Evolutionary conservation across 2,329 filamentous ascomycete species (phyloP).

Genomic region (Trichophyton rubrum): DNA sequence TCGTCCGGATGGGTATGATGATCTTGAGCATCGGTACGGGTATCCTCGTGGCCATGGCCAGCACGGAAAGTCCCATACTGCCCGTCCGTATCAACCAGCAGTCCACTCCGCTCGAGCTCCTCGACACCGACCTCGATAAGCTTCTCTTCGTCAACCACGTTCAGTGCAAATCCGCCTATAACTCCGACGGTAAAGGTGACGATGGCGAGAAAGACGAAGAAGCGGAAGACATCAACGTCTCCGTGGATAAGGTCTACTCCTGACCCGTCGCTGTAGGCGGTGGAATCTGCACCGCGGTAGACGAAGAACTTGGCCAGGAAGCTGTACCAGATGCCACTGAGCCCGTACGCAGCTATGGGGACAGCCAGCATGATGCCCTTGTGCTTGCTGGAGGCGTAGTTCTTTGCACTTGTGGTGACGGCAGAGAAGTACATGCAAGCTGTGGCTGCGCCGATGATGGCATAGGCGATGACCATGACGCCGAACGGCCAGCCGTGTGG

Average conservation of each 20-base stretch:
- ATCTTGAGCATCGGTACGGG: slow-evolving; percentile 8
- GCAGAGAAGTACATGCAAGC: slow-evolving; percentile 79
- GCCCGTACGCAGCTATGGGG: slow-evolving; percentile 82
- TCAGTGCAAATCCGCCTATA: slow-evolving; percentile 60
- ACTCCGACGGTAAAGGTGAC: slow-evolving; percentile 60
- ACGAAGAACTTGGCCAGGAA: slow-evolving; percentile 59
- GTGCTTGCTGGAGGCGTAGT: slow-evolving; percentile 80
- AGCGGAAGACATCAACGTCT: slow-evolving; percentile 63
- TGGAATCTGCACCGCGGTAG: slow-evolving; percentile 7
- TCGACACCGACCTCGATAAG: slow-evolving; percentile 84
- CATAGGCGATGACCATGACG: slow-evolving; percentile 75
- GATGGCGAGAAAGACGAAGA: slow-evolving; percentile 72
- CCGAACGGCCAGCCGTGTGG: slow-evolving; percentile 55
- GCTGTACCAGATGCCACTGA: slow-evolving; percentile 93
- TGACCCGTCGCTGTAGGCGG: slow-evolving; percentile 57
- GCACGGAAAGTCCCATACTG: slow-evolving; percentile 32
- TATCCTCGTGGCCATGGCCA: slow-evolving; percentile 19
- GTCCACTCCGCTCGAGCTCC: slow-evolving; percentile 76
- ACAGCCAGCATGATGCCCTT: slow-evolving; percentile 79
- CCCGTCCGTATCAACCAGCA: slow-evolving; percentile 50
- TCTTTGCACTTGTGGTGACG: slow-evolving; percentile 95
- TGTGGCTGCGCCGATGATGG: slow-evolving; percentile 69
- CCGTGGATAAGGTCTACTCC: slow-evolving; percentile 45
- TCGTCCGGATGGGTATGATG: slow-evolving; percentile 36
- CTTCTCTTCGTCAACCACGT: slow-evolving; percentile 54